A percentile compares a stretch with the other conserved stretches of the same genome.
Evolutionary conservation across 306 rosid species (phyloP).

Genomic region (Ammopiptanthus mongolicus): DNA sequence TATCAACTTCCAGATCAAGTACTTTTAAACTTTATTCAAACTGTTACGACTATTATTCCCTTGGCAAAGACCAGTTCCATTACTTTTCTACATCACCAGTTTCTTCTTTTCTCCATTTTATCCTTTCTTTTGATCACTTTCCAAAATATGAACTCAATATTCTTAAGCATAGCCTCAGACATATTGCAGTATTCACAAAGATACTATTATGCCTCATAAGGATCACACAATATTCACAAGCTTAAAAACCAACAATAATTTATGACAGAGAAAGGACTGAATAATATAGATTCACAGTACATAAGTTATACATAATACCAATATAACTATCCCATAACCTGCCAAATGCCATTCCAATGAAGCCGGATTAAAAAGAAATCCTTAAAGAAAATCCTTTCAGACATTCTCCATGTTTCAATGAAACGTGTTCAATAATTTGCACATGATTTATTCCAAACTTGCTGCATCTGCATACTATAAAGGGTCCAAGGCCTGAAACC

Average conservation of each 20-base stretch:
- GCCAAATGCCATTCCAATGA: conserved; percentile 13
- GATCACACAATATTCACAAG: conserved; percentile 8
- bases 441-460: conserved; percentile 25
- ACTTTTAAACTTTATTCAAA: too few species aligned
- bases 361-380: background rate
- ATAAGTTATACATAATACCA: background rate
- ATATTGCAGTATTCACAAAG: background rate
- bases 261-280: background rate
- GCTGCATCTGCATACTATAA: conserved; percentile 13
- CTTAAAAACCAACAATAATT: background rate
- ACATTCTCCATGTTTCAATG: background rate
- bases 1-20: too few species aligned
- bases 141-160: too few species aligned
- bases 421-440: conserved; percentile 12
- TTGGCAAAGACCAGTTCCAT: too few species aligned
- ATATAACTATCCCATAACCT: conserved; percentile 11
- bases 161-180: background rate
- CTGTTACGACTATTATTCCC: too few species aligned
- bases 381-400: background rate
- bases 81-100: too few species aligned
- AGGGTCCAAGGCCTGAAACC: conserved; percentile 17
- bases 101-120: too few species aligned
- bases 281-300: background rate
- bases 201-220: background rate
- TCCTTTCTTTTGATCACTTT: too few species aligned